Percentiles rank a stretch among this genome's conserved stretches.
Evolutionary conservation across 2,329 filamentous ascomycete genomes (phyloP).

Genomic region (Rachicladosporium sp.): DNA sequence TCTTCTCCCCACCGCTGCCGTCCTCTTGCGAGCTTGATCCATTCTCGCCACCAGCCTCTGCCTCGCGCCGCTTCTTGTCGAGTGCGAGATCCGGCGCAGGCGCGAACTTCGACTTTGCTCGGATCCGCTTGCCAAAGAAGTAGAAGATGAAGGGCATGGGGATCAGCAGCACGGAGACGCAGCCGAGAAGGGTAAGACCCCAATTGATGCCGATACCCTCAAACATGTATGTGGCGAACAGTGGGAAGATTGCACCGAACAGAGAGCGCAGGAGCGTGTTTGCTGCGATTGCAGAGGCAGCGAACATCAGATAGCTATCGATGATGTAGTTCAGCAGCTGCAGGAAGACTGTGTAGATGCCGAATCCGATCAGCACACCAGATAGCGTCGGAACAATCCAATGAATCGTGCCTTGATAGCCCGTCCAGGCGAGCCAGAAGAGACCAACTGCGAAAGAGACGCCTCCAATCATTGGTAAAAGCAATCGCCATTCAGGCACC

Average conservation of each 20-base stretch:
- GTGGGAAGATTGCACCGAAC: conserved; percentile 39
- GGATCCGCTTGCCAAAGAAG: conserved; percentile 31
- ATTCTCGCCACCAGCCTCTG: conserved; percentile 10
- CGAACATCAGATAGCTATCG: conserved; percentile 45
- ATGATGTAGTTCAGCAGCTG: conserved; percentile 47
- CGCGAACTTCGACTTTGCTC: conserved; percentile 31
- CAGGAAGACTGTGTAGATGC: conserved; percentile 46
- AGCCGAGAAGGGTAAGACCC: conserved; percentile 33
- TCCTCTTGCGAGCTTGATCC: background rate
- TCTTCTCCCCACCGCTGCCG: background rate
- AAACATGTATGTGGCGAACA: conserved; percentile 34
- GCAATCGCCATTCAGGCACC: conserved; percentile 46
- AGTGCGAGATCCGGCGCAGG: conserved; percentile 27
- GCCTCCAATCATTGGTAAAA: conserved; percentile 41
- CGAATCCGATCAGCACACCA: conserved; percentile 45
- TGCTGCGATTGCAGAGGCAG: conserved; percentile 42
- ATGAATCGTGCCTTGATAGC: conserved; percentile 24
- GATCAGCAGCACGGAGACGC: conserved; percentile 29
- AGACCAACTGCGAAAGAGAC: conserved; percentile 23
- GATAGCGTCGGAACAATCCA: conserved; percentile 27
- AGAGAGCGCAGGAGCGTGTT: conserved; percentile 43
- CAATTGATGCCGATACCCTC: conserved; percentile 35
- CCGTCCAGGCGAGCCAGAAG: conserved; percentile 25
- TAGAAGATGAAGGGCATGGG: conserved; percentile 36
- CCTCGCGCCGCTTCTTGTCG: conserved; percentile 24